phyloP scores from a whole-genome alignment of 441 rosid genomes.

The Pelargonium australe region DNA sequence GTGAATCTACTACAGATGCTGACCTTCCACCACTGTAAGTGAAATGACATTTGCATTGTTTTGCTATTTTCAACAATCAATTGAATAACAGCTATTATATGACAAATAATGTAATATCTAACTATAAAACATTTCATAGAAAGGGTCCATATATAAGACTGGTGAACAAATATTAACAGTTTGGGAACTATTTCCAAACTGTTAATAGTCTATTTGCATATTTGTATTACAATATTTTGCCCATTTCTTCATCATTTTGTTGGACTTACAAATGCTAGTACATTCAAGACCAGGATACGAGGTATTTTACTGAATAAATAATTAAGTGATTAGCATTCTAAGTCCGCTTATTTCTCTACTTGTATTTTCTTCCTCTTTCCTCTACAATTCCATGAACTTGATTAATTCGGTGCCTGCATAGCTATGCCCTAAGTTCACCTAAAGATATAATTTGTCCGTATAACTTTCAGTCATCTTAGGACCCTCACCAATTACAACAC shows the following conservation, averaged over 20 bases:
- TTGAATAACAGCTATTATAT: not conserved
- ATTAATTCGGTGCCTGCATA: not conserved
- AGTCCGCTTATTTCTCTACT: not conserved
- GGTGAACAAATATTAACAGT: not conserved
- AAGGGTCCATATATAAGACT: not conserved
- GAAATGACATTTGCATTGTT: conserved; percentile 12
- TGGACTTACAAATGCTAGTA: not conserved
- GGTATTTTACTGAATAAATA: not conserved
- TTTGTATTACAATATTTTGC: no score
- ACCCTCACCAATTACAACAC: not conserved
- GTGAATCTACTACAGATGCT: conserved; percentile 70
- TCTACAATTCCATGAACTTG: not conserved
- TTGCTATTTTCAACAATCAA: not conserved
- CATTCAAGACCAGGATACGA: not conserved
- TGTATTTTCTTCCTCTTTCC: not conserved
- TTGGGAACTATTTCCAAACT: no score
- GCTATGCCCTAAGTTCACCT: not conserved
- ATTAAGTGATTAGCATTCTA: not conserved
- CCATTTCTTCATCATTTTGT: not conserved
- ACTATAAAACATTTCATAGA: not conserved
- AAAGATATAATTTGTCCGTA: not conserved
- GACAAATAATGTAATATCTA: not conserved
- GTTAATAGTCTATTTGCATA: no score
- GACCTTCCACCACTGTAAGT: conserved; percentile 87
- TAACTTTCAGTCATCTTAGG: not conserved